Base-by-base conservation (phyloP, 23 red algal genomes). In the Gracilariopsis chorda region DNA sequence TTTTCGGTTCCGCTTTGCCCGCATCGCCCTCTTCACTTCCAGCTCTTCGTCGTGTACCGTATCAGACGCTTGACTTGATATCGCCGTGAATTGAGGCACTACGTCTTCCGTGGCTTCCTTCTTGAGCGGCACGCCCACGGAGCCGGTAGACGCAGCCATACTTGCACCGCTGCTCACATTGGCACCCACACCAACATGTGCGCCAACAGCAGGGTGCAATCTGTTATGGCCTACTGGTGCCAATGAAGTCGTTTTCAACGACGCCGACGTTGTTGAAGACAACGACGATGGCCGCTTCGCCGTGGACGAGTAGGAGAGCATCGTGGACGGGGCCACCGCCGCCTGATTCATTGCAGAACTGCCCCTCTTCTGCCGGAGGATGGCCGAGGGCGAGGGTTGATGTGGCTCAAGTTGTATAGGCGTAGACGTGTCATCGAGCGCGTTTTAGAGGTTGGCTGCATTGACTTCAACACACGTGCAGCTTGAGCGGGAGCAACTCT, bases 1-100 rank as follows among this genome's bases (percentile, higher is more conserved):
- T 76, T 98, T 92, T 13, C 96, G 88, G 47, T 98, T 98, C 47
- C 96, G 84, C 77, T 98, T 93, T 16, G 96, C 96, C 16, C 95
- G 65, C 91, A 94, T 94, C 11, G 82, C 91, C 41, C 87, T 94
- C 51, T 87, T 94, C 45, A 68, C 70, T 55, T 86, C 91, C 16
- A 77, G 27, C 19, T 86, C 91, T 36, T 76, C 91, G 44, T 86
- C 91, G 12, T 73, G 39, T 24, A 45, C 67, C 17, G 40, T 7
- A 42, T 73, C 67, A 46, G 67, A 73, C 67, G 67, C 19, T 73
- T 73, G 67, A 73, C 4, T 42, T 21, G 67, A 73, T 3, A 25
- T 21, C 19, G 67, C 13, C 63, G 63, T 41, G 42, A 42, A 25
- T 37, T 73, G 67, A 19, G 39, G 28, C 67, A 35, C 13, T 4